Base-by-base conservation (phyloP, 2,329 filamentous ascomycete species). In the Colletotrichum caudatum region DNA sequence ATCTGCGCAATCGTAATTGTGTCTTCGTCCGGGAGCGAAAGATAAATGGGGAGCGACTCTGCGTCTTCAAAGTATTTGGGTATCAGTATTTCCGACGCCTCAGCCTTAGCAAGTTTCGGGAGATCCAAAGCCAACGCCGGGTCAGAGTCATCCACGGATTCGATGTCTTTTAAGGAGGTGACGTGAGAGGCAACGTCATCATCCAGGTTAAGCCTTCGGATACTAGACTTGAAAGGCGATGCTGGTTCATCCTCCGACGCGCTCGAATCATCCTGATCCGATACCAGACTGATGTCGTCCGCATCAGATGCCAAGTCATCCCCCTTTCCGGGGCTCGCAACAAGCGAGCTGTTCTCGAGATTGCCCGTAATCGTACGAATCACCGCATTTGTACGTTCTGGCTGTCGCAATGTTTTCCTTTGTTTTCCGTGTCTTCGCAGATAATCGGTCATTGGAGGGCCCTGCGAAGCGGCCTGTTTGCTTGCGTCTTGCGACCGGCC, bases 1-100 rank as follows among this genome's bases (percentile, higher is more conserved):
- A 93, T 87, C 76, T 94, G 92, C 0, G 91, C 91, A 35, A 92
- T 85, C 63, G 89, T 88, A 44, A 94, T 89, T 70, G 88, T 84
- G 51, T 92, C 90, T 3, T 89, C 86, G 66, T 91, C 89, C 1
- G 84, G 80, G 20, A 86, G 78, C 12, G 82, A 80, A 33, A 85
- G 76, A 33, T 86, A 83, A 12, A 85, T 75, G 41, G 80, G 78
- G 1, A 85, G 78, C 12, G 89, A 89, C 74, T 91, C 88, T 6
- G 88, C 86, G 33, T 90, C 88, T 1, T 86, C 85, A 75, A 91
- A 90, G 75, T 89, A 88, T 58, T 83, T 86, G 4, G 84, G 80
- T 20, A 91, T 80, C 0, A 89, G 79, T 12, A 87, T 77, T 56
- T 89, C 87, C 9, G 83, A 80, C 0, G 82, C 79, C 26, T 87